Conservation (phyloP, 192 early-diverging fungal species). For the Allomyces javanicus region DNA sequence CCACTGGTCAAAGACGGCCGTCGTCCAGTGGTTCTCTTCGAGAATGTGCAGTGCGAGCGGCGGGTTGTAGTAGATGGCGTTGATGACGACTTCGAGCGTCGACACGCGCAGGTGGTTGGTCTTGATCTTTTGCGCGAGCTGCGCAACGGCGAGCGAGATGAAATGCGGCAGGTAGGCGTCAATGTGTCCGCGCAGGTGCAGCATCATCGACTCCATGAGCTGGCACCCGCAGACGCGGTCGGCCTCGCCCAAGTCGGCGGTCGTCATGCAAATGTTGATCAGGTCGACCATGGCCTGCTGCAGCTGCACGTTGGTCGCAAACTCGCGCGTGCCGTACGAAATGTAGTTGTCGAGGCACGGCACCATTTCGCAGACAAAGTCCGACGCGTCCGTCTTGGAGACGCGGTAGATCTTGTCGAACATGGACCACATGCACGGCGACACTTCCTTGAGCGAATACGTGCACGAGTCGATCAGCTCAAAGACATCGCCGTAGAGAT, state of each 20-base stretch:
- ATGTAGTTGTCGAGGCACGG: slow-evolving; percentile 84
- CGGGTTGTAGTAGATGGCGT: slow-evolving; percentile 77
- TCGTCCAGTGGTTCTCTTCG: slow-evolving; percentile 56
- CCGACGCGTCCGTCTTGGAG: slow-evolving; percentile 61
- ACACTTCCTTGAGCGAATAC: slow-evolving; percentile 62
- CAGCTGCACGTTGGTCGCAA: slow-evolving; percentile 41
- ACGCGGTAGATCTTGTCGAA: slow-evolving; percentile 55
- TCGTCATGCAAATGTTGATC: slow-evolving; percentile 62
- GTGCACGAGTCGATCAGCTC: slow-evolving; percentile 77
- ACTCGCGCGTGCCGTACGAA: slow-evolving; percentile 60
- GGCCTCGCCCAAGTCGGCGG: slow-evolving; percentile 47
- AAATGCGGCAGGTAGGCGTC: slow-evolving; percentile 53
- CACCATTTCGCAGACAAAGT: slow-evolving; percentile 79
- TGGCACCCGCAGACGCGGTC: slow-evolving; percentile 70
- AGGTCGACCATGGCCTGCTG: slow-evolving; percentile 65
- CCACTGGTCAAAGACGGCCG: slow-evolving; percentile 62
- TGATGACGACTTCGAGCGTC: slow-evolving; percentile 61
- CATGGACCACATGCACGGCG: slow-evolving; percentile 63
- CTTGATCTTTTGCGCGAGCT: slow-evolving; percentile 40
- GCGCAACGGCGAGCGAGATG: slow-evolving; percentile 42
- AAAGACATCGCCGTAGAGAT: slow-evolving; percentile 70
- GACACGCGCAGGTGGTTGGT: slow-evolving; percentile 50
- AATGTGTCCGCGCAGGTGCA: slow-evolving; percentile 62
- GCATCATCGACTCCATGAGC: slow-evolving; percentile 64
- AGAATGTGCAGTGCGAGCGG: slow-evolving; percentile 47